Base-by-base conservation (phyloP, 1,284 basidiomycete species). In the Hypsizygus ulmarius region DNA sequence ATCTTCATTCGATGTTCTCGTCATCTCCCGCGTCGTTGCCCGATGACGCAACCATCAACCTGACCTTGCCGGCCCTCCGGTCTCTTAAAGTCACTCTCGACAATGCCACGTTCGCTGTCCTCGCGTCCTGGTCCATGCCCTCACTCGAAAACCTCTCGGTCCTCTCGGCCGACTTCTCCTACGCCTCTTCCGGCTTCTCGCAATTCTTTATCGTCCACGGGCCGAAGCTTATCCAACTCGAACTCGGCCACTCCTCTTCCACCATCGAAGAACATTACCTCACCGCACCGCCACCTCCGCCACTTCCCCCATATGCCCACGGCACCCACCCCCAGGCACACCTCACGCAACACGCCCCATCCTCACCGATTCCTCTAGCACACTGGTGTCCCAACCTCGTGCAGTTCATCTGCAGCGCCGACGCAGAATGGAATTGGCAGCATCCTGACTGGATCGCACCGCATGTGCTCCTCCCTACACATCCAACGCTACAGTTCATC, bases 381-480 rank as follows among this genome's bases (percentile, higher is more conserved):
- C 68, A 71, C 14, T 82, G 80, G 76, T 85, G 81, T 52, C 84
- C 85, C 0, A 79, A 82, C 54, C 68, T 87, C 33, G 69, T 68
- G 30, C 75, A 85, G 59, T 82, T 88, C 59, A 81, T 88, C 45
- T 86, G 84, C 58, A 78, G 75, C 40, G 84, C 84, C 2, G 82
- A 87, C 51, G 84, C 84, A 2, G 84, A 84, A 58, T 88, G 85
- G 85, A 83, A 87, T 54, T 88, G 85, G 86, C 75, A 79, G 56
- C 74, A 72, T 43, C 86, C 86, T 0, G 84, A 88, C 59, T 86
- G 83, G 82, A 85, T 88, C 54, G 82, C 84, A n/a, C 84, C 86
- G 1, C 86, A 88, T 52, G 71, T 85, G 27, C 68, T 88, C 5
- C 71, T 88, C 21, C 81, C 84, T 11, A 63, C 76, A 3, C 85